Evolutionary conservation across 2,329 filamentous ascomycete species (phyloP).

Genomic region (Fusarium sp.): DNA sequence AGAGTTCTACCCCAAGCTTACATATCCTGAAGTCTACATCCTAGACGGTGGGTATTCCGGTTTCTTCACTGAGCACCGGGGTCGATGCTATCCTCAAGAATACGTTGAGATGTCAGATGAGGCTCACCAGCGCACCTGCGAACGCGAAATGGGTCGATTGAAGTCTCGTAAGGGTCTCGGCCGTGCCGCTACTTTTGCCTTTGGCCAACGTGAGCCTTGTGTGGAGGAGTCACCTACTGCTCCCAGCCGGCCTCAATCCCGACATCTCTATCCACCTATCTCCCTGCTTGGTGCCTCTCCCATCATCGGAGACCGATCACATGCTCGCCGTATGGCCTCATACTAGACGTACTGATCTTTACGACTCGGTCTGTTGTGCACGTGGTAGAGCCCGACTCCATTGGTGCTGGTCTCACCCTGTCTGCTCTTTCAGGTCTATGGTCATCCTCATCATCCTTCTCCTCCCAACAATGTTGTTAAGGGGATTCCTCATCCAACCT

Average conservation of each 20-base stretch:
- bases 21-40: constrained; percentile 98
- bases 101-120: constrained; percentile 97
- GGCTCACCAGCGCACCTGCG: constrained; percentile 92
- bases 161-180: constrained; percentile 89
- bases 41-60: constrained; percentile 95
- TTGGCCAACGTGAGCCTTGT: constrained; percentile 78
- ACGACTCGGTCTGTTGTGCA: constrained; percentile 49
- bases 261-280: constrained; percentile 55
- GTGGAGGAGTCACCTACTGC: constrained; percentile 73
- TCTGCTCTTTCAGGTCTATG: constrained; percentile 43
- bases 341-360: constrained; percentile 62
- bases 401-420: constrained; percentile 49
- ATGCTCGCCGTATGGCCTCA: constrained; percentile 74
- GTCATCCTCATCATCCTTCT: constrained; percentile 29
- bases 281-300: constrained; percentile 64
- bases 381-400: constrained; percentile 43
- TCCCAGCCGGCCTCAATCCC: constrained; percentile 60
- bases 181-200: constrained; percentile 94
- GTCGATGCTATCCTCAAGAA: constrained; percentile 91
- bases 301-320: constrained; percentile 65
- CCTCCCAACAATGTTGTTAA: constrained; percentile 35
- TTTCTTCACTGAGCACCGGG: constrained; percentile 85
- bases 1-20: constrained; percentile 87
- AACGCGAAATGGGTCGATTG: constrained; percentile 93
- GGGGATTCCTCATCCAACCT: constrained; percentile 29